Conservation (phyloP, 2,329 filamentous ascomycete species). For the Pyrenophora tritici-repentis region DNA sequence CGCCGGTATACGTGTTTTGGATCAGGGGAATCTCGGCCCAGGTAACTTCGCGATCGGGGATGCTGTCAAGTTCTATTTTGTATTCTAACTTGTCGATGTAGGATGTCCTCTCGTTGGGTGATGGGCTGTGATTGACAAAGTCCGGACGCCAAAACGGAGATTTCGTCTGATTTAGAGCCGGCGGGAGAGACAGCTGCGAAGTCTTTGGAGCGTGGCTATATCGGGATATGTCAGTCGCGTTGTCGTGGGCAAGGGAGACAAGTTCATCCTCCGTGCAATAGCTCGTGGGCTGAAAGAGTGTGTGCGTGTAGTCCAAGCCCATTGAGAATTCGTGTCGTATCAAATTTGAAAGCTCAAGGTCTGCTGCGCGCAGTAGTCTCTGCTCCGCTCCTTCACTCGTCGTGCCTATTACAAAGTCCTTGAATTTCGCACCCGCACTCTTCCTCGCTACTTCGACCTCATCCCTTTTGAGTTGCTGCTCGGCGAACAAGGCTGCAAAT, state of each 20-base stretch:
- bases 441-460: conserved; percentile 31
- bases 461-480: conserved; percentile 59
- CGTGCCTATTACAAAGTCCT: conserved; percentile 23
- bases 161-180: conserved; percentile 32
- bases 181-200: conserved; percentile 48
- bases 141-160: conserved; percentile 42
- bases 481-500: conserved; percentile 58
- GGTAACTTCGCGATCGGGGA: conserved; percentile 48
- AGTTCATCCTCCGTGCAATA: conserved; percentile 37
- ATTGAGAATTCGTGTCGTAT: conserved; percentile 57
- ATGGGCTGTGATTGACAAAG: conserved; percentile 29
- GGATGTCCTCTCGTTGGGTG: conserved; percentile 34
- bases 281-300: conserved; percentile 50
- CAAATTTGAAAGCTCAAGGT: conserved; percentile 37
- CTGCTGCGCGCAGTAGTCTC: conserved; percentile 12
- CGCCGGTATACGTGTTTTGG: conserved; percentile 55
- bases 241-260: conserved; percentile 35
- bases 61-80: conserved; percentile 46
- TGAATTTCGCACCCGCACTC: conserved; percentile 19
- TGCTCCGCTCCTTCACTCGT: conserved; percentile 45
- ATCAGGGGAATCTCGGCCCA: conserved; percentile 54
- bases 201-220: conserved; percentile 40
- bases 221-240: conserved; percentile 44
- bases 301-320: conserved; percentile 58
- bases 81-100: conserved; percentile 39